These are phyloP conservation scores for Solanum chiquidenum DNA, from an alignment of 257 asterid genomes.

Conservation along the genomic window DNA sequence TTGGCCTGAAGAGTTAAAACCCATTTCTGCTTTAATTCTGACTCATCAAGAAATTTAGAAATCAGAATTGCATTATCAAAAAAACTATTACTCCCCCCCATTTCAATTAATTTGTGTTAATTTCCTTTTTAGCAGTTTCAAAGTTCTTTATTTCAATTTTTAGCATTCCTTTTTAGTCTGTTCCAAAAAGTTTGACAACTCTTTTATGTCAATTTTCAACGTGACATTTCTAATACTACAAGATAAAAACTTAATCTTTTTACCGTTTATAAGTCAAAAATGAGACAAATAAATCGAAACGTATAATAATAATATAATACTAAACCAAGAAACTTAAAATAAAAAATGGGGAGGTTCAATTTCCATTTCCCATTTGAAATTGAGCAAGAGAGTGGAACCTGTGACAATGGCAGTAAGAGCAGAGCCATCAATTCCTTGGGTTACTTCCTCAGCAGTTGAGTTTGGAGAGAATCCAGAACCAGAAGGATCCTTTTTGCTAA, in stretches of 20 bases:
- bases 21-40: not conserved
- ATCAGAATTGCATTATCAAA: not conserved
- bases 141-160: not conserved
- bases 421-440: not conserved
- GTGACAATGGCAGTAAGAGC: not conserved
- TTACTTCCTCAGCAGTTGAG: constrained; percentile 1
- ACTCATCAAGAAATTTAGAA: not conserved
- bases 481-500: not conserved
- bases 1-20: not conserved
- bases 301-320: not conserved
- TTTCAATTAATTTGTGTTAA: not conserved
- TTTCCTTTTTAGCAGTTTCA: not conserved
- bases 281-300: not conserved
- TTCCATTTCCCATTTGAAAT: not conserved
- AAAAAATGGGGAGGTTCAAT: not conserved
- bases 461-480: not conserved
- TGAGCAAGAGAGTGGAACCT: not conserved
- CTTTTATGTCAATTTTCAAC: not conserved
- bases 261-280: too few species aligned
- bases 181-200: not conserved
- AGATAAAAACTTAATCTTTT: not conserved
- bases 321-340: not conserved
- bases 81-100: not conserved
- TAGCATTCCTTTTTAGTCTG: not conserved
- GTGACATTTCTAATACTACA: rapidly evolving